Percentiles rank a stretch among this genome's conserved stretches.
These are phyloP conservation scores for Penicillium olsonii DNA, from an alignment of 2,329 filamentous ascomycete species.

Conservation along the genomic window DNA sequence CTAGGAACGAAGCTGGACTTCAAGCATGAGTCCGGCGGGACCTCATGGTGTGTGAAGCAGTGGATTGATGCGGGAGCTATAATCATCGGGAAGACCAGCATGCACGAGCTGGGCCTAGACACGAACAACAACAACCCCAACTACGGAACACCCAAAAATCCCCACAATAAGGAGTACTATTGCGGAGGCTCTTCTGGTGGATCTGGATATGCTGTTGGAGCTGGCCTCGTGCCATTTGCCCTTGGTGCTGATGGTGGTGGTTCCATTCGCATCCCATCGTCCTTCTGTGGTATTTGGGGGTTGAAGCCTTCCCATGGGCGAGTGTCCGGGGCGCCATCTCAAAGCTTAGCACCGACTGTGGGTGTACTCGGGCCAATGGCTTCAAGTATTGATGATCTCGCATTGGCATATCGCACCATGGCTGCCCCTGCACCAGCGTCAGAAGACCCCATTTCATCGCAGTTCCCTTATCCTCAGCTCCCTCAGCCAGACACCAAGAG, in stretches of 20 bases:
- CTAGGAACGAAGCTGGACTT: constrained; percentile 65
- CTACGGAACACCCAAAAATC: constrained; percentile 75
- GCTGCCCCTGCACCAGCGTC: constrained; percentile 64
- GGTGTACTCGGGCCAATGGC: constrained; percentile 75
- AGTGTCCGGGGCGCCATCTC: constrained; percentile 60
- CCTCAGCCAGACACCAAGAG: constrained; percentile 29
- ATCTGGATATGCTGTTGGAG: constrained; percentile 68
- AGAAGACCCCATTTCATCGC: constrained; percentile 58
- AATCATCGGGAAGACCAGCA: constrained; percentile 73
- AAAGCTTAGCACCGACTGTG: constrained; percentile 61
- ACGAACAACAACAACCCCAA: constrained; percentile 80
- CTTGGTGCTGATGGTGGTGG: constrained; percentile 77
- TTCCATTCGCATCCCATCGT: constrained; percentile 70
- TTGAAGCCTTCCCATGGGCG: constrained; percentile 78
- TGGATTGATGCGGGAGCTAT: constrained; percentile 75
- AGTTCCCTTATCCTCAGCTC: constrained; percentile 60
- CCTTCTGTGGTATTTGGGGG: constrained; percentile 78
- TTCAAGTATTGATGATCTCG: constrained; percentile 73
- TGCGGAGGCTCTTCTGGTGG: constrained; percentile 80
- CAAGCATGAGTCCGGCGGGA: constrained; percentile 52
- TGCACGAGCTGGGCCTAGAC: constrained; percentile 80
- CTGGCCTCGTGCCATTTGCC: constrained; percentile 70
- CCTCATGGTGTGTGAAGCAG: constrained; percentile 70
- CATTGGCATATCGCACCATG: constrained; percentile 80
- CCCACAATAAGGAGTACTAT: constrained; percentile 74